Base-by-base conservation (phyloP, 2,329 filamentous ascomycete genomes). In the Didymella lethalis region DNA sequence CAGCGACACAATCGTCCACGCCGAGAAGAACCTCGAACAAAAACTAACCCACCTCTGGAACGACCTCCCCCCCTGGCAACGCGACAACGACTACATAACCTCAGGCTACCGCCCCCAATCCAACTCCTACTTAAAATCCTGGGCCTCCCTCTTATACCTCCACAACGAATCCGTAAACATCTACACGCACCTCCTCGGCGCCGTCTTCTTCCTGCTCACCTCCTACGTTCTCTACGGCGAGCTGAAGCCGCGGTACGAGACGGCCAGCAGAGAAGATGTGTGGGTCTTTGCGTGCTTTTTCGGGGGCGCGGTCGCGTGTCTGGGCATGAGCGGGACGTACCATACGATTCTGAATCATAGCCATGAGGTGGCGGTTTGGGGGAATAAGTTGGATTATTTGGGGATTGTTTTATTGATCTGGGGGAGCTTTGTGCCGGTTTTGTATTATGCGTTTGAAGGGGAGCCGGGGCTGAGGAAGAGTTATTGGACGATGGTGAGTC, bases 401-500 rank as follows among this genome's bases (percentile, higher is more conserved):
- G 95, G 95, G 7, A 99, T 99, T 67, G 91, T 98, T 29, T 86
- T 89, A 48, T 81, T 99, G 66, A 98, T 98, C 59, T 91, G 94
- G 66, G 95, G 95, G 7, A 94, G 90, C 74, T 97, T 94, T 73
- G 86, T 98, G 45, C 93, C 95, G 2, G 90, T 91, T 48, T 78
- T 99, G 59, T 85, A 84, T 66, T 85, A 85, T 67, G 80, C 78
- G 3, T 85, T 87, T 63, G 77, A 78, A 23, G 92, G 89, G 70
- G 80, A 88, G 63, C 86, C 87, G 3, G 70, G 75, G 7, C 75
- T 94, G 69, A 87, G 92, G 79, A 82, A 80, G 43, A 74, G 85
- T 2, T 98, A 98, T 76, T 88, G 93, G 81, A 85, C 82, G 14
- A 88, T 92, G 84, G 91, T 93, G 49, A 23, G 65, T 40, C 28